Evolutionary conservation across 768 basidiomycete species (phyloP), one percentile per base, ranked within the genome.

Genomic region (Agrocybe praecox): DNA sequence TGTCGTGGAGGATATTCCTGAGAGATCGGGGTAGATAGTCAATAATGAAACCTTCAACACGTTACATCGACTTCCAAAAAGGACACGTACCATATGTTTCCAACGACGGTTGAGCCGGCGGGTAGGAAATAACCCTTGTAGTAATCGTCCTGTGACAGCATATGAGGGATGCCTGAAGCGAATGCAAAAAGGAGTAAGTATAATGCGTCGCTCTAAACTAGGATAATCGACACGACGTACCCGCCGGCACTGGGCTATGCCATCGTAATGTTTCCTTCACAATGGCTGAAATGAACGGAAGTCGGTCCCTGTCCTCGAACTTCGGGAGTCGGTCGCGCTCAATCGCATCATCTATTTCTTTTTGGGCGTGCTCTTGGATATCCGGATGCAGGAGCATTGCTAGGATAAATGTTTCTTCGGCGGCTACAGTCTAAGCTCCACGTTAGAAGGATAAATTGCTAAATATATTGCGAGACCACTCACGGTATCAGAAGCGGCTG

Each of bases 1-100:
- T 26, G 53, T 54, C 53, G 18, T 54, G 45, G 17, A 54, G 22
- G 10, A 54, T 54, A 6, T 47, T 47, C 53, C 53, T 54, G 17
- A 1, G 49, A 15, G 6, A 17, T 7, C 36, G 4, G 14, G 0
- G n/a, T 32, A 53, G 0, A 29, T 32, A 6, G 24, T 23, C 23
- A 17, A 2, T 0, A 11, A 4, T 2, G 44, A 54, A 3, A 18
- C 8, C 4, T 21, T 4, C 18, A 15, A 12, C 14, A 36, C 6
- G 15, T 7, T 0, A 34, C 17, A n/a, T 40, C 5, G 3, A 14
- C 12, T 29, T n/a, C 36, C 33, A 34, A 34, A 34, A 14, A n/a
- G 12, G 5, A 3, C 23, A 17, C 29, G 9, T 47, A 48, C 53
- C 53, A 54, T 4, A 46, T 33, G 33, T 54, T 54, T 33, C 53